Base-by-base conservation (phyloP, 495 filamentous ascomycete genomes). In the Hamigera avellanea region DNA sequence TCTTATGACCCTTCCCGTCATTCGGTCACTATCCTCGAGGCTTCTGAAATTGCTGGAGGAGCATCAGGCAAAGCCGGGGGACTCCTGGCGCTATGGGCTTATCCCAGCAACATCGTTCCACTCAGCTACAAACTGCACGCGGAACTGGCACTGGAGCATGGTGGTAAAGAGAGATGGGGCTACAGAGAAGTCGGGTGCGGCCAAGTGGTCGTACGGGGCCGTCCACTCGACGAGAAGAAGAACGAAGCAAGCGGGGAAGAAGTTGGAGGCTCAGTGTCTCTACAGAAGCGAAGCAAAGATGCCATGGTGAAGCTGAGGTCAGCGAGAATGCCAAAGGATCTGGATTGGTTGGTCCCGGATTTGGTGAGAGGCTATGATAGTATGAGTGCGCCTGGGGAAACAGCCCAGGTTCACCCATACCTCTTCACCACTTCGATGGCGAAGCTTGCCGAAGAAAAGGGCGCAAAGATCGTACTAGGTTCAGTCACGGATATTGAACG, bases 51-150 rank as follows among this genome's bases (percentile, higher is more conserved):
- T 43, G 91, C 91, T 12, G 81, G 87, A 8, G 89, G 83, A 16
- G 91, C 91, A 27, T 94, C 86, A 16, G 91, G 91, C 6, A 98
- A 98, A 65, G 91, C 91, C 1, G 91, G 91, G 3, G 91, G 91
- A 1, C 70, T 98, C 9, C 66, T 98, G 13, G 91, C 79, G 1
- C 67, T 87, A 27, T 98, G 91, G 91, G 91, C 91, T 8, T 95
- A 95, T 49, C 91, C 91, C 1, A 69, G 56, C 43, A 81, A 72
- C 48, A 74, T 98, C 39, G 91, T 95, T 1, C 83, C 85, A 2
- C 64, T 98, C 36, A 91, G 83, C 42, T 98, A 83, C 62, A 68
- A 70, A 31, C 67, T 95, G 8, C 91, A 98, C 49, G 70, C 74
- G 10, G 75, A 94, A 40, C 66, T 98, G 6, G 83, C 93, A n/a